A percentile compares a stretch with the other conserved stretches of the same genome.
Conservation (phyloP, 305 asterid genomes). For the Solanum hybrid region DNA sequence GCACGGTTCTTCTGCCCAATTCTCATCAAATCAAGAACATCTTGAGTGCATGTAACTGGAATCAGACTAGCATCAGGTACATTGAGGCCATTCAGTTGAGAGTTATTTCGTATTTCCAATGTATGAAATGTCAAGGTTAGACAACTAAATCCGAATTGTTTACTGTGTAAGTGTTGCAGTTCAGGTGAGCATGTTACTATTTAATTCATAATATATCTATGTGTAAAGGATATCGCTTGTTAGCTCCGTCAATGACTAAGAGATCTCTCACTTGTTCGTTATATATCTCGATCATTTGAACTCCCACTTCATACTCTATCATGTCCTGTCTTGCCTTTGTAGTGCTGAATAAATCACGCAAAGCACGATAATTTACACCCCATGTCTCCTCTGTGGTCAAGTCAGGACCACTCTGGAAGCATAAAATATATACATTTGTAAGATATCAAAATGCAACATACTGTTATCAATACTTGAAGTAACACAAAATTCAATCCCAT, state of each 20-base stretch:
- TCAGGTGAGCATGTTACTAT: background rate
- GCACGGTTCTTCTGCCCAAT: slow-evolving; percentile 80
- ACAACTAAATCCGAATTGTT: background rate
- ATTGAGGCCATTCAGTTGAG: slow-evolving; percentile 86
- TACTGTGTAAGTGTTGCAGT: background rate
- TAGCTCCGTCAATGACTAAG: slow-evolving; percentile 68
- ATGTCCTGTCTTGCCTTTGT: slow-evolving; percentile 48
- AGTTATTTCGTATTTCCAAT: slow-evolving; percentile 80
- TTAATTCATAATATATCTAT: background rate
- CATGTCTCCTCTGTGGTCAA: slow-evolving; percentile 72
- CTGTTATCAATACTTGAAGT: background rate
- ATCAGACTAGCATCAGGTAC: slow-evolving; percentile 84
- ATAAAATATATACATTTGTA: background rate
- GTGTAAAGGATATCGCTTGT: slow-evolving; percentile 68
- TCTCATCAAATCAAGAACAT: slow-evolving; percentile 85
- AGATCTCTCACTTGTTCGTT: slow-evolving; percentile 96
- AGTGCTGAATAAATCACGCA: slow-evolving; percentile 61
- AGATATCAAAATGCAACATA: background rate
- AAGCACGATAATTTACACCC: slow-evolving; percentile 90
- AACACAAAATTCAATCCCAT: background rate
- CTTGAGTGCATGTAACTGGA: slow-evolving; percentile 71
- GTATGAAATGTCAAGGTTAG: slow-evolving; percentile 46
- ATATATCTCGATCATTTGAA: slow-evolving; percentile 92
- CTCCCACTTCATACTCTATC: slow-evolving; percentile 76
- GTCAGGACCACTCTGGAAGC: slow-evolving; percentile 85